phyloP scores from a whole-genome alignment of 345 rosid genomes.

The Isatis tinctoria region DNA sequence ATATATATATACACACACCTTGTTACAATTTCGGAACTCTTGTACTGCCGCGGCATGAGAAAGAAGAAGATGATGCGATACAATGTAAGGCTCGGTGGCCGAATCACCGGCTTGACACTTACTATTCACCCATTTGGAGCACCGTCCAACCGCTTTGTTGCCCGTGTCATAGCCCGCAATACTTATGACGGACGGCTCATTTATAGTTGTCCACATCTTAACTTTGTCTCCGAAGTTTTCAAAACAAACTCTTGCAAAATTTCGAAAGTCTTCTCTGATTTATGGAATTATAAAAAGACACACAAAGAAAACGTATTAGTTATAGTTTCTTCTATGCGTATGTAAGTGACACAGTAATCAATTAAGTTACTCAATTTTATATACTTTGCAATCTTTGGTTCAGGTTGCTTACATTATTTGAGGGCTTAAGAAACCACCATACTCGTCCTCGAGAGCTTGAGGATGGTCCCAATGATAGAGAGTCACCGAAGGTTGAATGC shows the following conservation, averaged over 20 bases:
- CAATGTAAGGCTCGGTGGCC: slow-evolving; percentile 21
- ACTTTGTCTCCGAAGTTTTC: slow-evolving; percentile 43
- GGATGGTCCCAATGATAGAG: slow-evolving; percentile 54
- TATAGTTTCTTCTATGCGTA: neutral
- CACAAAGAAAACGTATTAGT: neutral
- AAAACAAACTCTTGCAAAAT: slow-evolving; percentile 38
- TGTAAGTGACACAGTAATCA: neutral
- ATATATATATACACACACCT: no score
- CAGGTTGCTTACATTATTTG: slow-evolving; percentile 34
- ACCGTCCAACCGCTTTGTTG: slow-evolving; percentile 28
- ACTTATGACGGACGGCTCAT: slow-evolving; percentile 37
- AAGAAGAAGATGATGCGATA: slow-evolving; percentile 30
- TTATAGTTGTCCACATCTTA: slow-evolving; percentile 47
- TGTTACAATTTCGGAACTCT: slow-evolving; percentile 23
- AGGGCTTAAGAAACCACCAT: slow-evolving; percentile 40
- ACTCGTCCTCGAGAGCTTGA: slow-evolving; percentile 41
- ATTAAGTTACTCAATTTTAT: neutral
- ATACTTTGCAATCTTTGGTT: neutral
- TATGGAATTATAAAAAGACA: neutral
- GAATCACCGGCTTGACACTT: slow-evolving; percentile 36
- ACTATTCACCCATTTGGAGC: slow-evolving; percentile 22
- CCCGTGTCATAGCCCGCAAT: slow-evolving; percentile 29
- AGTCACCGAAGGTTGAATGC: slow-evolving; percentile 40
- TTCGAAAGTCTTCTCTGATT: slow-evolving; percentile 39
- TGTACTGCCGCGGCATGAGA: slow-evolving; percentile 29